Conservation (phyloP, 495 filamentous ascomycete genomes). For the Neurospora sp. region DNA sequence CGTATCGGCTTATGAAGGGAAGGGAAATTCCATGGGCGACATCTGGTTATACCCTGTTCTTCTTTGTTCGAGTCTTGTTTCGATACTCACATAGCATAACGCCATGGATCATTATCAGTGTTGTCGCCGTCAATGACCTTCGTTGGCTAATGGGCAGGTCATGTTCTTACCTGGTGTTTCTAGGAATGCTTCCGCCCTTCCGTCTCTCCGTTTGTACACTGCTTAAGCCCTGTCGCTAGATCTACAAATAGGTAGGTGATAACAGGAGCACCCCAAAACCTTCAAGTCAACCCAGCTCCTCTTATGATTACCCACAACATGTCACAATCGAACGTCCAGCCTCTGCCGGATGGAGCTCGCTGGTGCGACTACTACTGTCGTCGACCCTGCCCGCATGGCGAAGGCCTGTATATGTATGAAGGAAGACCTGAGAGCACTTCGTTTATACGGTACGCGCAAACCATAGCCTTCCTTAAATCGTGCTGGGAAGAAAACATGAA, state of each 20-base stretch:
- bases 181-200: neutral
- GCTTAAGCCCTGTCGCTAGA: neutral
- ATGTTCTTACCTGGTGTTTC: neutral
- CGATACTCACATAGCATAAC: neutral
- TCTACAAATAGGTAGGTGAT: neutral
- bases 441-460: too few relatives aligned
- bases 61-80: neutral
- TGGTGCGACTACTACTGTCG: too few relatives aligned
- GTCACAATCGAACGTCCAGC: too few relatives aligned
- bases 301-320: neutral
- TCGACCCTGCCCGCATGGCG: too few relatives aligned
- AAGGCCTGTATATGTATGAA: too few relatives aligned
- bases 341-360: too few relatives aligned
- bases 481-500: neutral
- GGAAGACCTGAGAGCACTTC: too few relatives aligned
- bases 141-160: neutral
- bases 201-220: neutral
- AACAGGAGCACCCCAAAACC: neutral
- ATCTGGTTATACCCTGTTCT: neutral
- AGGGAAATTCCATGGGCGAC: neutral
- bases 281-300: neutral
- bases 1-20: neutral
- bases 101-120: too few relatives aligned
- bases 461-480: too few relatives aligned
- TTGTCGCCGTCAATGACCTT: neutral